Conservation (phyloP, 495 filamentous ascomycete genomes). For the Aspergillus taichungensis region DNA sequence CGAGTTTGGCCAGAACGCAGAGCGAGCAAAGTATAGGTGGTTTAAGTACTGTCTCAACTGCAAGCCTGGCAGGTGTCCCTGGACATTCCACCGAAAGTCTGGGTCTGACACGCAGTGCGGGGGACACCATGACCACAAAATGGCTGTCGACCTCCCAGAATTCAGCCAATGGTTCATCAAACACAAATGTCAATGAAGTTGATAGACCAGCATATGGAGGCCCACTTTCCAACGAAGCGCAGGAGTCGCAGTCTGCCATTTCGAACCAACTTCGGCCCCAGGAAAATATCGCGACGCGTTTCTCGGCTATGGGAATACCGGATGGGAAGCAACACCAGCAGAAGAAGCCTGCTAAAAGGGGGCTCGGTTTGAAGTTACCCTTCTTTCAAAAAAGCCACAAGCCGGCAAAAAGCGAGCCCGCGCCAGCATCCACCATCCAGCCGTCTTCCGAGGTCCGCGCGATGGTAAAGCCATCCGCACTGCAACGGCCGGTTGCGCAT, state of each 20-base stretch:
- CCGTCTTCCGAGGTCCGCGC: slow-evolving; percentile 28
- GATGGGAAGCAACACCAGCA: slow-evolving; percentile 6
- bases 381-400: slow-evolving; percentile 58
- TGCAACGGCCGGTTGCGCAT: slow-evolving; percentile 51
- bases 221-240: too few relatives aligned
- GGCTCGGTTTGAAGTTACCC: slow-evolving; percentile 60
- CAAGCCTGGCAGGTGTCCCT: slow-evolving; percentile 13
- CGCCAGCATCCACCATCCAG: background rate
- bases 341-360: slow-evolving; percentile 15
- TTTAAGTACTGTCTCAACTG: slow-evolving; percentile 42
- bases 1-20: slow-evolving; percentile 49
- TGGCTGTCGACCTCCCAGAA: too few relatives aligned
- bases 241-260: too few relatives aligned
- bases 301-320: background rate
- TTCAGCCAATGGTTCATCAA: too few relatives aligned
- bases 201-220: too few relatives aligned
- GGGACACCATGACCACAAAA: too few relatives aligned
- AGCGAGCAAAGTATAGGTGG: slow-evolving; percentile 53
- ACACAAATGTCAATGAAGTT: too few relatives aligned
- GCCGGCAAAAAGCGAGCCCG: slow-evolving; percentile 7
- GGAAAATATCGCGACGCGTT: too few relatives aligned
- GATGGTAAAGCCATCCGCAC: slow-evolving; percentile 27
- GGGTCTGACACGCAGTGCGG: too few relatives aligned
- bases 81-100: slow-evolving; percentile 22
- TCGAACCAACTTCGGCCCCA: too few relatives aligned